These are phyloP conservation scores for Russula olivacea DNA, from an alignment of 768 basidiomycete species.

Conservation along the genomic window DNA sequence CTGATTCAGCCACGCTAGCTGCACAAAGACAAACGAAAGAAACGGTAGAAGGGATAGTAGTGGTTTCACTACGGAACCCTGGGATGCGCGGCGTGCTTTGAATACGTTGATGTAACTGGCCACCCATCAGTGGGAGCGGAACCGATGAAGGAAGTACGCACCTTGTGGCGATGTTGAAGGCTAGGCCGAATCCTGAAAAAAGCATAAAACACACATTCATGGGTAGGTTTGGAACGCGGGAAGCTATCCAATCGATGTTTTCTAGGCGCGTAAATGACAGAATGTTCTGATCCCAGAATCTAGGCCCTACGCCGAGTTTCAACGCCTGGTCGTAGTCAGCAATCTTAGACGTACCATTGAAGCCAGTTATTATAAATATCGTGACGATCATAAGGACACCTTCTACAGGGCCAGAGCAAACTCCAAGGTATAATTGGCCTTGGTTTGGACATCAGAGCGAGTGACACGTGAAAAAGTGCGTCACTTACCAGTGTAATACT, in stretches of 20 bases:
- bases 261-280: slow-evolving; percentile 54
- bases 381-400: slow-evolving; percentile 82
- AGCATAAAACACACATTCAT: slow-evolving; percentile 88
- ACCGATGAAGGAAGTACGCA: slow-evolving; percentile 27
- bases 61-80: slow-evolving; percentile 45
- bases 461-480: background rate
- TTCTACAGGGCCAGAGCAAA: slow-evolving; percentile 94
- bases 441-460: slow-evolving; percentile 7
- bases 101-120: slow-evolving; percentile 80
- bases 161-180: slow-evolving; percentile 77
- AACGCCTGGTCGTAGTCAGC: background rate
- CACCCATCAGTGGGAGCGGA: slow-evolving; percentile 1
- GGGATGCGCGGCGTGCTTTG: slow-evolving; percentile 42
- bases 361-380: slow-evolving; percentile 74
- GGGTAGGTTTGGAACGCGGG: slow-evolving; percentile 55
- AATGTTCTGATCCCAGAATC: slow-evolving; percentile 73
- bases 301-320: slow-evolving; percentile 46
- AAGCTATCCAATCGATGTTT: slow-evolving; percentile 41
- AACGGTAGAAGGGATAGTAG: slow-evolving; percentile 78
- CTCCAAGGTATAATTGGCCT: slow-evolving; percentile 86
- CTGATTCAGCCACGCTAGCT: slow-evolving; percentile 76
- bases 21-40: slow-evolving; percentile 57
- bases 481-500: slow-evolving; percentile 75
- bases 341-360: slow-evolving; percentile 48
- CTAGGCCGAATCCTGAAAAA: slow-evolving; percentile 61